phyloP scores from a whole-genome alignment of 2,329 filamentous ascomycete genomes.

The Ceratocystis harringtonii region DNA sequence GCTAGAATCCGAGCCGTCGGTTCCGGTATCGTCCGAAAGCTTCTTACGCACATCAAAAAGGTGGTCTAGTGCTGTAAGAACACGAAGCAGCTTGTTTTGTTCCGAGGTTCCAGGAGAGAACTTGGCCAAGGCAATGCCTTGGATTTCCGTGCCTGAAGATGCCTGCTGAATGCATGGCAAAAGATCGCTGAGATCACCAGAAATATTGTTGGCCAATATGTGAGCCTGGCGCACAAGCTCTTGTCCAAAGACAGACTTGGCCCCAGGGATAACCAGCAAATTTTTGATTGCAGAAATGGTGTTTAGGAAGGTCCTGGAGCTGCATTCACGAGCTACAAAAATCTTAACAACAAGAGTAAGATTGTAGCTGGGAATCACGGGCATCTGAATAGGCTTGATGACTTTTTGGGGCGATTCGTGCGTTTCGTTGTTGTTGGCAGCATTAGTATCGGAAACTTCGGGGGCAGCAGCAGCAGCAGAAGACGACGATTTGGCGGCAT shows the following conservation, averaged over 20 bases:
- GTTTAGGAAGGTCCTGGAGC: constrained; percentile 94
- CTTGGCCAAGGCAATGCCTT: constrained; percentile 82
- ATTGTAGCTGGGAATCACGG: constrained; percentile 76
- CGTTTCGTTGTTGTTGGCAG: constrained; percentile 27
- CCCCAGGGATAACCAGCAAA: constrained; percentile 78
- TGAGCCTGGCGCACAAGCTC: constrained; percentile 83
- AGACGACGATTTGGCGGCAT: not conserved
- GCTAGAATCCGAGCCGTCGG: constrained; percentile 34
- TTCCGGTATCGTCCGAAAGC: constrained; percentile 31
- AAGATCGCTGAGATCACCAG: constrained; percentile 70
- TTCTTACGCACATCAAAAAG: constrained; percentile 74
- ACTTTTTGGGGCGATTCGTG: constrained; percentile 31
- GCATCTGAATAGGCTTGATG: constrained; percentile 55
- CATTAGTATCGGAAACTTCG: constrained; percentile 20
- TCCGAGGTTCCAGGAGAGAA: constrained; percentile 94
- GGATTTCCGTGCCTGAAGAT: constrained; percentile 80
- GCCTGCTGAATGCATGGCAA: constrained; percentile 76
- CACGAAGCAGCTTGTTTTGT: constrained; percentile 85
- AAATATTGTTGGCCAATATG: constrained; percentile 66
- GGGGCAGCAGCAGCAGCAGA: constrained; percentile 17
- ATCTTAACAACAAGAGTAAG: constrained; percentile 92
- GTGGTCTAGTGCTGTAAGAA: constrained; percentile 88
- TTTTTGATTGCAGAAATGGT: constrained; percentile 98
- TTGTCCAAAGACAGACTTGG: constrained; percentile 80
- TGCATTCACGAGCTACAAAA: constrained; percentile 88